A percentile compares a stretch with the other conserved stretches of the same genome.
phyloP scores from a whole-genome alignment of 2,329 filamentous ascomycete genomes.

The Colletotrichum abscissum region DNA sequence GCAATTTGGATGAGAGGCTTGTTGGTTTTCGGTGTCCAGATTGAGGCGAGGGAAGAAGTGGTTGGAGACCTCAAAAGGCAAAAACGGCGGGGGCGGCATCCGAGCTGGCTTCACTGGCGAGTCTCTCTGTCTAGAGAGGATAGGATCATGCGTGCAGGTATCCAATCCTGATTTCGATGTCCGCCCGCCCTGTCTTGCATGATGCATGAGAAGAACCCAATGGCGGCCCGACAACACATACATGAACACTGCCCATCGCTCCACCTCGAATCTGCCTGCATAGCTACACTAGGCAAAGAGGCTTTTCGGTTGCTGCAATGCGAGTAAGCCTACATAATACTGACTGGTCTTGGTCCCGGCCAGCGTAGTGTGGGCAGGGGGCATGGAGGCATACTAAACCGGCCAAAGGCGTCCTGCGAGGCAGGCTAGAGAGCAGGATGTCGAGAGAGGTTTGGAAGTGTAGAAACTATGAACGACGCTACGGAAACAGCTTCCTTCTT shows the following conservation, averaged over 20 bases:
- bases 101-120: background rate
- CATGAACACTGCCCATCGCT: conserved; percentile 4
- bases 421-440: background rate
- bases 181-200: background rate
- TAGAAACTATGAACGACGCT: background rate
- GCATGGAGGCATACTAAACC: background rate
- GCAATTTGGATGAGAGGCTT: background rate
- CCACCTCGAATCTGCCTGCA: background rate
- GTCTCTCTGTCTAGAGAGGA: background rate
- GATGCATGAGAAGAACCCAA: conserved; percentile 18
- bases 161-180: background rate
- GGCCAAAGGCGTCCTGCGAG: background rate
- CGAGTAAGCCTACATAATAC: background rate
- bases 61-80: background rate
- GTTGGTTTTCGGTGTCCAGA: background rate
- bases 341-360: background rate
- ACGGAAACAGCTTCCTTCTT: background rate
- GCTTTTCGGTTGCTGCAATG: background rate
- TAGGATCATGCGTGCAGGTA: background rate
- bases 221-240: conserved; percentile 17
- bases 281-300: background rate
- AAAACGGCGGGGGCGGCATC: background rate
- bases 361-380: background rate
- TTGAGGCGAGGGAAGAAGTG: background rate
- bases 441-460: background rate